Evolutionary conservation across 257 asterid species (phyloP).

Genomic region (Solanum verrucosum): DNA sequence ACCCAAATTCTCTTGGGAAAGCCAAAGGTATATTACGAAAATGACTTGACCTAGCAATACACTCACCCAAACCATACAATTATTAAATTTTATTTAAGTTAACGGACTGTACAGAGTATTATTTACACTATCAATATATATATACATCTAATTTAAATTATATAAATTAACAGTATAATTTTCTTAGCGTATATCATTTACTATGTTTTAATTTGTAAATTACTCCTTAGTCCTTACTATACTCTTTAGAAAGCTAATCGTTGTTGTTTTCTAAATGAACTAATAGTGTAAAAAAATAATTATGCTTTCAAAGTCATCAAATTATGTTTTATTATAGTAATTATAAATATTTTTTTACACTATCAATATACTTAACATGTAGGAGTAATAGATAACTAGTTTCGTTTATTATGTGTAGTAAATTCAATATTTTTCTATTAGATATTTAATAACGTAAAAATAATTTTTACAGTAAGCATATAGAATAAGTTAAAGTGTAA

Average conservation of each 20-base stretch:
- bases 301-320: background rate
- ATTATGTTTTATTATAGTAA: background rate
- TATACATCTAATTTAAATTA: background rate
- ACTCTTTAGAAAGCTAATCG: background rate
- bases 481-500: background rate
- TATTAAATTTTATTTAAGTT: background rate
- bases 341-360: background rate
- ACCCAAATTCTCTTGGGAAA: slow-evolving; percentile 4
- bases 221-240: background rate
- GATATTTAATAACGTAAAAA: background rate
- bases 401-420: background rate
- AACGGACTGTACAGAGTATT: background rate
- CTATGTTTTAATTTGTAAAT: background rate
- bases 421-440: background rate
- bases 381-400: background rate
- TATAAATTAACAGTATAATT: background rate
- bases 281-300: too few species aligned
- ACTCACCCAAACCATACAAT: background rate
- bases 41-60: background rate
- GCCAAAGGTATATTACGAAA: background rate
- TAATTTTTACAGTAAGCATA: background rate
- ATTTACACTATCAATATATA: background rate
- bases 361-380: background rate
- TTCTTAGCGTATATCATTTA: background rate
- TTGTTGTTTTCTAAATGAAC: background rate